Percentiles rank a stretch among this genome's conserved stretches.
Evolutionary conservation across 495 filamentous ascomycete genomes (phyloP).

Genomic region (Xylaria cubensis): DNA sequence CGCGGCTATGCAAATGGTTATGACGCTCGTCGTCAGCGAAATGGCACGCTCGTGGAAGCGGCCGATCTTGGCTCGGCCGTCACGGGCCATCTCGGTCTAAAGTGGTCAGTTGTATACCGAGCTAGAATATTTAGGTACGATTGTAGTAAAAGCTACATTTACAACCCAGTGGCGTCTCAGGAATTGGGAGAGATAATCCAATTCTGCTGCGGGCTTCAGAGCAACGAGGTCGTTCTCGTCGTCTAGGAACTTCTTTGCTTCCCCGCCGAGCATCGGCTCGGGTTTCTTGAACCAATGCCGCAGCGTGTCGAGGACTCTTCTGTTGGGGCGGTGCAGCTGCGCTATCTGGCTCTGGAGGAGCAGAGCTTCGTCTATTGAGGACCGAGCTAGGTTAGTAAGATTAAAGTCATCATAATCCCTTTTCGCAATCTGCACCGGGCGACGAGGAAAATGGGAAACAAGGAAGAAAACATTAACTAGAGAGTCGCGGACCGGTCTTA

Average conservation of each 20-base stretch:
- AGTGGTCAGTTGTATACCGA: background rate
- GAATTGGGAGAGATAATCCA: background rate
- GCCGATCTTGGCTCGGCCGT: conserved; percentile 15
- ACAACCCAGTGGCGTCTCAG: background rate
- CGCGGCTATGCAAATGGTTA: conserved; percentile 22
- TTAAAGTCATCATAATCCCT: background rate
- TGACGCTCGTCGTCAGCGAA: background rate
- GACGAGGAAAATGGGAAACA: too few species aligned
- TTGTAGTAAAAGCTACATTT: background rate
- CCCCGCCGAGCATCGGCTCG: conserved; percentile 22
- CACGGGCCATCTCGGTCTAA: conserved; percentile 12
- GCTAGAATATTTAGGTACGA: too few species aligned
- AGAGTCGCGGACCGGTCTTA: background rate
- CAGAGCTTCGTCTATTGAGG: conserved; percentile 29
- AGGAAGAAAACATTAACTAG: too few species aligned
- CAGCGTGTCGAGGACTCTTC: conserved; percentile 16
- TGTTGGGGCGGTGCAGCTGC: conserved; percentile 15
- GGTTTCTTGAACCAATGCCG: conserved; percentile 19
- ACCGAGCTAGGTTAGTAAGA: background rate
- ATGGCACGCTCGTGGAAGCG: conserved; percentile 26
- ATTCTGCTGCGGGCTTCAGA: background rate
- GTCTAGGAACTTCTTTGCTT: conserved; percentile 21
- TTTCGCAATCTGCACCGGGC: background rate
- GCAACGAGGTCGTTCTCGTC: conserved; percentile 25
- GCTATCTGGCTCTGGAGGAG: conserved; percentile 29